Percentiles rank a stretch among this genome's conserved stretches.
These are phyloP conservation scores for Sugiyamaella smithiae DNA, from an alignment of 805 yeast species.

Conservation along the genomic window DNA sequence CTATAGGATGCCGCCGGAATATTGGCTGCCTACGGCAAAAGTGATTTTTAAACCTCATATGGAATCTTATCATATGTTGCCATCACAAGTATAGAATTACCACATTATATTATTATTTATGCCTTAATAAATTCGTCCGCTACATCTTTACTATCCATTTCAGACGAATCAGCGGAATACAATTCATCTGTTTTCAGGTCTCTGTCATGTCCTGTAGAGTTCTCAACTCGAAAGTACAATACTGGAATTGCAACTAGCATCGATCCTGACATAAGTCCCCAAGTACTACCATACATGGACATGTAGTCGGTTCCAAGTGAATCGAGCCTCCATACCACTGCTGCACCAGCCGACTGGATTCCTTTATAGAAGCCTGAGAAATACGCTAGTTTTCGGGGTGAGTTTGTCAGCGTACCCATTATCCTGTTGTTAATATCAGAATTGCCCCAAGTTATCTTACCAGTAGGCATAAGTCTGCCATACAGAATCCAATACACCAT, in stretches of 20 bases:
- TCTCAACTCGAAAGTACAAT: not conserved
- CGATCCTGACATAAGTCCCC: conserved; percentile 51
- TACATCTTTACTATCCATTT: not conserved
- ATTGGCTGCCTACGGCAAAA: not conserved
- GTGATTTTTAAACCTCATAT: not conserved
- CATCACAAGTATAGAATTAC: not conserved
- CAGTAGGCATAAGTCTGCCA: conserved; percentile 47
- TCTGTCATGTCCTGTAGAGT: not conserved
- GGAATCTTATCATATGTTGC: not conserved
- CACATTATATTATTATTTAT: not conserved
- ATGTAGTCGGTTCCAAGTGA: conserved; percentile 39
- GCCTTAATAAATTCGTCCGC: not conserved
- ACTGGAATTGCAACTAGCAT: conserved; percentile 33
- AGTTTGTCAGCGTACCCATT: conserved; percentile 46
- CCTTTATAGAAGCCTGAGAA: conserved; percentile 50
- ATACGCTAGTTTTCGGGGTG: conserved; percentile 46
- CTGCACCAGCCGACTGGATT: conserved; percentile 50
- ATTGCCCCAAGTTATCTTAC: conserved; percentile 16
- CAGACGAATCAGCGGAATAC: not conserved
- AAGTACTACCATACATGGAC: conserved; percentile 47
- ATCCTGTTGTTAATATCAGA: conserved; percentile 15
- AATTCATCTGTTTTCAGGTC: not conserved
- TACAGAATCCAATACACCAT: conserved; percentile 46
- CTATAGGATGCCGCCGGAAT: not conserved
- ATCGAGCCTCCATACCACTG: conserved; percentile 41